These are phyloP conservation scores for Wickerhamiella azymoides DNA, from an alignment of 805 yeast species.

Conservation along the genomic window DNA sequence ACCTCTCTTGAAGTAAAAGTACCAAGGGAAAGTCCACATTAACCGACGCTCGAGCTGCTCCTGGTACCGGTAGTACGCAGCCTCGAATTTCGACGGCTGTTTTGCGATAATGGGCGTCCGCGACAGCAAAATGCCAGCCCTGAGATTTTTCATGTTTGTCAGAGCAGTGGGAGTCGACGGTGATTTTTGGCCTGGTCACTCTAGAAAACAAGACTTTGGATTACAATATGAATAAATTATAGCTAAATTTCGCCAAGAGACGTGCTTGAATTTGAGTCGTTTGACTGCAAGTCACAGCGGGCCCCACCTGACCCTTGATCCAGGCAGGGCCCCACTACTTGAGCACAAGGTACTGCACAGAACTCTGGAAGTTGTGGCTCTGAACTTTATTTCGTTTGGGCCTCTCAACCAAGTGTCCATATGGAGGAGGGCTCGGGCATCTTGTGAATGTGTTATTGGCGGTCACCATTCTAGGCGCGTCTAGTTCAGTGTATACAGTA, in stretches of 20 bases:
- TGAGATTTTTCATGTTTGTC: conserved; percentile 4
- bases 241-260: too few species aligned
- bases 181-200: too few species aligned
- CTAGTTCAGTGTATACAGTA: neutral
- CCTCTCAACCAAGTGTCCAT: neutral
- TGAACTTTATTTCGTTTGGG: too few species aligned
- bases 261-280: too few species aligned
- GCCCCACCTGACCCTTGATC: too few species aligned
- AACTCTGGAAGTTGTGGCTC: too few species aligned
- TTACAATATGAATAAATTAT: too few species aligned
- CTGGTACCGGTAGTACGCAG: conserved; percentile 68
- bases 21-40: conserved; percentile 96
- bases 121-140: conserved; percentile 44
- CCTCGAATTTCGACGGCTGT: conserved; percentile 57
- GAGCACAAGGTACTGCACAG: too few species aligned
- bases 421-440: neutral
- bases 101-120: conserved; percentile 78
- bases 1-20: conserved; percentile 82
- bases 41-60: conserved; percentile 73
- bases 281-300: too few species aligned
- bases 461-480: neutral
- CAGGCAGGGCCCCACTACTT: too few species aligned
- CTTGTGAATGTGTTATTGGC: neutral
- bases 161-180: too few species aligned
- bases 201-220: too few species aligned